phyloP scores from a whole-genome alignment of 352 stramenopile genomes.

The Phytophthora foliorum region DNA sequence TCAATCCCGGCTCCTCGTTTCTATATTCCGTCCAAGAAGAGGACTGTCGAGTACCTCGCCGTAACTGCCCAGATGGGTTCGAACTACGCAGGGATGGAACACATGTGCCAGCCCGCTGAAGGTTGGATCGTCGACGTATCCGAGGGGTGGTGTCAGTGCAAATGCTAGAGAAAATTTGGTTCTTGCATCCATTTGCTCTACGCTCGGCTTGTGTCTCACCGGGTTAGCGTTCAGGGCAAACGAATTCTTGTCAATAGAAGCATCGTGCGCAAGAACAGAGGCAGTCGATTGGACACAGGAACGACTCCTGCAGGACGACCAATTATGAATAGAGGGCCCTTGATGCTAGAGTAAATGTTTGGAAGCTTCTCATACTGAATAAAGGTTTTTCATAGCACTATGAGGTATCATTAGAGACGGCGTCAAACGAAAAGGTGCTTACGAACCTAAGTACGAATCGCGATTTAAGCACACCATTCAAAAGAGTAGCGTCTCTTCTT shows the following conservation, averaged over 20 bases:
- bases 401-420: no score
- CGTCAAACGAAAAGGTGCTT: no score
- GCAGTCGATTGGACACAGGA: no score
- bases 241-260: slow-evolving; percentile 10
- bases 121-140: slow-evolving; percentile 11
- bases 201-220: background rate
- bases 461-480: no score
- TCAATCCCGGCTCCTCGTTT: background rate
- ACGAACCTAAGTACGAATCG: no score
- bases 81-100: slow-evolving; percentile 15
- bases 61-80: slow-evolving; percentile 11
- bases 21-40: slow-evolving; percentile 1
- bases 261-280: background rate
- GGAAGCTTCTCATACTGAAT: no score
- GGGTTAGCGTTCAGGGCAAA: background rate
- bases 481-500: no score
- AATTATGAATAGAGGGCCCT: no score
- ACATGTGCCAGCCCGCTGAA: background rate
- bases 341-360: no score
- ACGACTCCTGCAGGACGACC: slow-evolving; percentile 1
- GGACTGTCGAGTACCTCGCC: slow-evolving; percentile 8
- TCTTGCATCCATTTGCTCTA: slow-evolving; percentile 13
- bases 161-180: slow-evolving; percentile 18
- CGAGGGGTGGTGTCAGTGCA: slow-evolving; percentile 6
- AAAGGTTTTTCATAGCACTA: no score